These are phyloP conservation scores for Calocera viscosa DNA, from an alignment of 768 basidiomycete species.

Conservation along the genomic window DNA sequence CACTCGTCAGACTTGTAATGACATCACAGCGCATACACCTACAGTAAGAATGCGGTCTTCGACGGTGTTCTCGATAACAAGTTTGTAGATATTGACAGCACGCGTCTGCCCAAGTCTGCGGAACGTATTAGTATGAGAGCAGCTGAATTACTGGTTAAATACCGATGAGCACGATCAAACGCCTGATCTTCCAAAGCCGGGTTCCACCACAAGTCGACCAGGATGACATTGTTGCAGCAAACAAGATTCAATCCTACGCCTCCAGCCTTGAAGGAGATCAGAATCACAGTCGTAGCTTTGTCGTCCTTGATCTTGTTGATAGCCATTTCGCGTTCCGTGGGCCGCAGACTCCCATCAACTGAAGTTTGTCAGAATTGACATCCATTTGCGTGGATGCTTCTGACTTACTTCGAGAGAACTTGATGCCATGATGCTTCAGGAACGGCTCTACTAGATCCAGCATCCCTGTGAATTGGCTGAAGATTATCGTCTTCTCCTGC, in stretches of 20 bases:
- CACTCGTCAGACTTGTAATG: neutral
- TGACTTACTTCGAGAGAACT: constrained; percentile 74
- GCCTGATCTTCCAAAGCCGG: constrained; percentile 88
- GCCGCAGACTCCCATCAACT: constrained; percentile 85
- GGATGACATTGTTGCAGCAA: constrained; percentile 85
- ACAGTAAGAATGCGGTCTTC: constrained; percentile 76
- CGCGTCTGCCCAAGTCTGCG: constrained; percentile 63
- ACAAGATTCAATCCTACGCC: constrained; percentile 85
- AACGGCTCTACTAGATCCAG: constrained; percentile 80
- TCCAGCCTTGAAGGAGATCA: constrained; percentile 95
- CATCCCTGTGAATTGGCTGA: constrained; percentile 81
- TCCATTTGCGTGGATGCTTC: too few relatives aligned
- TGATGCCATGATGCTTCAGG: constrained; percentile 50
- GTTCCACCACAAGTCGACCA: constrained; percentile 94
- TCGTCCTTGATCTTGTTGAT: constrained; percentile 58
- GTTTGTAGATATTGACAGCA: constrained; percentile 77
- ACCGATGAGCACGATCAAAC: constrained; percentile 78
- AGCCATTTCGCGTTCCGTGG: constrained; percentile 61
- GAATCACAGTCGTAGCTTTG: constrained; percentile 52
- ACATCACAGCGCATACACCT: constrained; percentile 13
- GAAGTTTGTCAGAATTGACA: too few relatives aligned
- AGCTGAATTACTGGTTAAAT: neutral
- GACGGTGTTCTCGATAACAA: constrained; percentile 75
- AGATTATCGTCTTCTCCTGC: constrained; percentile 88
- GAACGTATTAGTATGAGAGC: constrained; percentile 9